A percentile compares a stretch with the other conserved stretches of the same genome.
Conservation (phyloP, 257 asterid genomes). For the Euphrasia confusa region DNA sequence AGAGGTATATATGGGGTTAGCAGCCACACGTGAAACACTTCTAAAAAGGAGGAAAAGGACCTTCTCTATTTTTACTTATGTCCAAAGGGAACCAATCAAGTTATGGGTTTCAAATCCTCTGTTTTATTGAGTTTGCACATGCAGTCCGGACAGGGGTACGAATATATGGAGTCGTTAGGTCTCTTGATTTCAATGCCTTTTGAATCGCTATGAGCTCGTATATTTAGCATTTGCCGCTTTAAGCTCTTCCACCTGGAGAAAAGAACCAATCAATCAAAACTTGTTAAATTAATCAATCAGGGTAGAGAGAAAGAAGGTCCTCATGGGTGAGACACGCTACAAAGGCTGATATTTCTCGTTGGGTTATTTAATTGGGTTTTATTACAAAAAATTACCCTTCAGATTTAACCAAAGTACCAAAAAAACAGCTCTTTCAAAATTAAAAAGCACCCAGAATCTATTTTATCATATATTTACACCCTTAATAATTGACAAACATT, state of each 20-base stretch:
- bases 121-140: conserved; percentile 76
- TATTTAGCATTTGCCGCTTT: conserved; percentile 77
- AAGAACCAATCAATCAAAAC: conserved; percentile 12
- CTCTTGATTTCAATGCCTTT: conserved; percentile 86
- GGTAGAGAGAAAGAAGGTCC: not conserved
- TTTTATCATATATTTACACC: not conserved
- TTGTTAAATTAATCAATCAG: not conserved
- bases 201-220: conserved; percentile 80
- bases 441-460: not conserved
- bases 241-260: conserved; percentile 82
- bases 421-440: not conserved
- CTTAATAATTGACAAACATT: not conserved
- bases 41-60: conserved; percentile 12
- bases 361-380: too few species aligned
- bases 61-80: conserved; percentile 12
- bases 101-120: conserved; percentile 49
- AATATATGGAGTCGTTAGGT: conserved; percentile 74
- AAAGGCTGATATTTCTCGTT: too few species aligned
- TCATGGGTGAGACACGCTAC: too few species aligned
- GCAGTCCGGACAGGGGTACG: conserved; percentile 95
- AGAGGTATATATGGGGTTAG: conserved; percentile 40
- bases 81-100: conserved; percentile 31
- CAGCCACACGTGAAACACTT: conserved; percentile 30
- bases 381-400: too few species aligned
- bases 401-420: not conserved